A percentile compares a stretch with the other conserved stretches of the same genome.
These are phyloP conservation scores for Poronia punctata DNA, from an alignment of 495 filamentous ascomycete genomes.

Conservation along the genomic window DNA sequence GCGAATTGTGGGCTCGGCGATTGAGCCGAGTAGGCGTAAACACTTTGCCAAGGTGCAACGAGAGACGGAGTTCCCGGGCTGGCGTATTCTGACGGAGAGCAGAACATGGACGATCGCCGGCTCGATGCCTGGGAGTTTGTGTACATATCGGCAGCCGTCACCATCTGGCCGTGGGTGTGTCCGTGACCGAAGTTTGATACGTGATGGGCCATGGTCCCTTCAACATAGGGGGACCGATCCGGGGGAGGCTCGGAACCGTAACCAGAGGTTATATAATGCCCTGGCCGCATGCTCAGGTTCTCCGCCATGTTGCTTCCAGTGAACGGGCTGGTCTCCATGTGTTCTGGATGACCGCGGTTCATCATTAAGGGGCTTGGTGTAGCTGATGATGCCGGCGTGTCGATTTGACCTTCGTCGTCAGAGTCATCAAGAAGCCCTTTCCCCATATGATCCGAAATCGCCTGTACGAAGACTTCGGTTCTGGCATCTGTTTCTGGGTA, in stretches of 20 bases:
- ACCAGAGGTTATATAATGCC: constrained; percentile 20
- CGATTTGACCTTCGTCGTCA: constrained; percentile 25
- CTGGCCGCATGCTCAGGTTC: constrained; percentile 23
- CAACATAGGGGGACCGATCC: constrained; percentile 28
- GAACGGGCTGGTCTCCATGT: constrained; percentile 26
- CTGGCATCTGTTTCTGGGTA: constrained; percentile 25
- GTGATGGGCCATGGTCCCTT: constrained; percentile 21
- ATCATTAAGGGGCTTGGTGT: constrained; percentile 20
- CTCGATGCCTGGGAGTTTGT: constrained; percentile 26
- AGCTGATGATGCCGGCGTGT: constrained; percentile 15
- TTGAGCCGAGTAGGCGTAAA: no score
- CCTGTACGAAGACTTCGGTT: constrained; percentile 35
- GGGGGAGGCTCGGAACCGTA: constrained; percentile 22
- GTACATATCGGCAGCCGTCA: constrained; percentile 32
- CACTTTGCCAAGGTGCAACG: constrained; percentile 24
- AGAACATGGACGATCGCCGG: constrained; percentile 30
- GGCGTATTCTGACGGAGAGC: constrained; percentile 26
- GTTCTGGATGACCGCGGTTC: constrained; percentile 20
- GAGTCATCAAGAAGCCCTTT: constrained; percentile 12
- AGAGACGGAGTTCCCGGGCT: constrained; percentile 24
- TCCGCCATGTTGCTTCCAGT: constrained; percentile 21
- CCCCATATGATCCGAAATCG: constrained; percentile 21
- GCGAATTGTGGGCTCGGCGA: no score
- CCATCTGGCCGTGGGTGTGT: no score
- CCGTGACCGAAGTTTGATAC: constrained; percentile 15